phyloP scores from a whole-genome alignment of 495 filamentous ascomycete species.

The Hypoxylon subgilvum region DNA sequence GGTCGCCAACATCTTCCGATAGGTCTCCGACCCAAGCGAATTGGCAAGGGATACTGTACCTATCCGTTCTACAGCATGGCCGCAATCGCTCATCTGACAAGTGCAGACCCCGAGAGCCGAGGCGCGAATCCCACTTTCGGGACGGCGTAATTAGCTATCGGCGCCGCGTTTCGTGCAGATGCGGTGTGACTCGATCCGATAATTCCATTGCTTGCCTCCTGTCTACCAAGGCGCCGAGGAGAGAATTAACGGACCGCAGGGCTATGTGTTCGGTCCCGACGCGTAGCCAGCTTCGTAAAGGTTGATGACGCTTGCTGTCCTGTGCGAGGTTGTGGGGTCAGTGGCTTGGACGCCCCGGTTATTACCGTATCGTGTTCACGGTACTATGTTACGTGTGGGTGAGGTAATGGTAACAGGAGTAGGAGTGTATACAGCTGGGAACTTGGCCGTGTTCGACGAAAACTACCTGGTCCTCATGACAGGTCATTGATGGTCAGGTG shows the following conservation, averaged over 20 bases:
- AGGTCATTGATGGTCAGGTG: slow-evolving; percentile 2
- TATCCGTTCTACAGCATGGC: slow-evolving; percentile 19
- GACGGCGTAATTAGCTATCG: slow-evolving; percentile 8
- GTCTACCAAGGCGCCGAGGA: slow-evolving; percentile 14
- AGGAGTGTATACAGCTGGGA: not conserved
- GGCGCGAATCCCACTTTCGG: slow-evolving; percentile 18
- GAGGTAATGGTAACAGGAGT: slow-evolving; percentile 11
- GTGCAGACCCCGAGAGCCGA: slow-evolving; percentile 12
- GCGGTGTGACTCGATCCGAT: slow-evolving; percentile 33
- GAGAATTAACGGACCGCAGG: slow-evolving; percentile 2
- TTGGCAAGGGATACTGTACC: slow-evolving; percentile 21
- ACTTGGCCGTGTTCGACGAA: slow-evolving; percentile 21
- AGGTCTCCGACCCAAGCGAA: slow-evolving; percentile 16
- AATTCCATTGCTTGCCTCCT: slow-evolving; percentile 18
- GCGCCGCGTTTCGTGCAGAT: slow-evolving; percentile 30
- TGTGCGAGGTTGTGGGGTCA: slow-evolving; percentile 19
- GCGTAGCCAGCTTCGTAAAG: slow-evolving; percentile 12
- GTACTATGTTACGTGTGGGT: slow-evolving; percentile 7
- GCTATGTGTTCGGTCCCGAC: slow-evolving; percentile 22
- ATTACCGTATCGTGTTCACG: slow-evolving; percentile 1
- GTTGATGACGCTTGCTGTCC: slow-evolving; percentile 11
- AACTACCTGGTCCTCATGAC: slow-evolving; percentile 7
- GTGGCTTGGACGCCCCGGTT: slow-evolving; percentile 14
- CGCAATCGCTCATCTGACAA: slow-evolving; percentile 21
- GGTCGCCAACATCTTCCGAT: slow-evolving; percentile 20